Conservation (phyloP, 768 basidiomycete genomes). For the Hypholoma sublateritium region DNA sequence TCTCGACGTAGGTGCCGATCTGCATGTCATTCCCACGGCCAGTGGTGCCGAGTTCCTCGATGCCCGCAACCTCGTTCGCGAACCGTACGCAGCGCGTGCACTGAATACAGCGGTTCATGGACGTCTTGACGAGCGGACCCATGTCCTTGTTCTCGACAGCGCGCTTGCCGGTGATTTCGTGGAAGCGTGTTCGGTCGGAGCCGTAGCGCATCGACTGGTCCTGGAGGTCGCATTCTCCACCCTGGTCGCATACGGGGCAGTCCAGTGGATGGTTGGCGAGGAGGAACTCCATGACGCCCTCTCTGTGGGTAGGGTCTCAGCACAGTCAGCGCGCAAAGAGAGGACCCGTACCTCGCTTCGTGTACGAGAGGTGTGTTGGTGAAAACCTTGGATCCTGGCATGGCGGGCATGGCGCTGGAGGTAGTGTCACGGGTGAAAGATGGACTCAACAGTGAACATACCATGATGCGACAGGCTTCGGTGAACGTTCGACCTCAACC, state of each 20-base stretch:
- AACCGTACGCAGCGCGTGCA: slow-evolving; percentile 99
- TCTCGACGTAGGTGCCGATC: slow-evolving; percentile 98
- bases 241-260: slow-evolving; percentile 98
- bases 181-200: slow-evolving; percentile 95
- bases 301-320: slow-evolving; percentile 42
- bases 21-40: slow-evolving; percentile 98
- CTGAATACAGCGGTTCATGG: slow-evolving; percentile 99
- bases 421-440: slow-evolving; percentile 1
- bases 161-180: slow-evolving; percentile 97
- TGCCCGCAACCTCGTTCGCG: slow-evolving; percentile 98
- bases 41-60: slow-evolving; percentile 95
- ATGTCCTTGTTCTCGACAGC: slow-evolving; percentile 98
- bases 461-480: slow-evolving; percentile 95
- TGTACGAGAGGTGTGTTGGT: slow-evolving; percentile 92
- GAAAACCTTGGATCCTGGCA: slow-evolving; percentile 90
- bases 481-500: slow-evolving; percentile 94
- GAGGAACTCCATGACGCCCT: slow-evolving; percentile 99
- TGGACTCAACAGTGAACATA: slow-evolving; percentile 26
- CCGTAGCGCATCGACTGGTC: slow-evolving; percentile 99
- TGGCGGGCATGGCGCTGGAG: slow-evolving; percentile 91
- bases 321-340: neutral
- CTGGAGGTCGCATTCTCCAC: slow-evolving; percentile 97
- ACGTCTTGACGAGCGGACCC: slow-evolving; percentile 96
- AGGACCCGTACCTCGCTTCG: slow-evolving; percentile 66
- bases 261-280: slow-evolving; percentile 97